Percentiles rank a stretch among this genome's conserved stretches.
Conservation (phyloP, 768 basidiomycete species). For the Tephrocybe sp. region DNA sequence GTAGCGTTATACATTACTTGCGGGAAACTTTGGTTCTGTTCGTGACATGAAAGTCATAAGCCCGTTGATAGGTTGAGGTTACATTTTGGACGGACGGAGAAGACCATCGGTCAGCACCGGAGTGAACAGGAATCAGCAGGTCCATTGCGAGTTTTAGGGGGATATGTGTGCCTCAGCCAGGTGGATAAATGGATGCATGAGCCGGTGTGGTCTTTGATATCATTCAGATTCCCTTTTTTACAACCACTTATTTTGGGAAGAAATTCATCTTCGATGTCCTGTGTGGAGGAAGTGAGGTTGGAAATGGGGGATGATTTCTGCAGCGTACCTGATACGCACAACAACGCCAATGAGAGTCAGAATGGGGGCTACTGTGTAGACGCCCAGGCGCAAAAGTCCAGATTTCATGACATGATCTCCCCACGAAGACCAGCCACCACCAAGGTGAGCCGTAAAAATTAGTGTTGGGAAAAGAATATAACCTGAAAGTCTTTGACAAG, state of each 20-base stretch:
- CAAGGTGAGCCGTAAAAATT: conserved; percentile 63
- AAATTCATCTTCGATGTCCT: conserved; percentile 69
- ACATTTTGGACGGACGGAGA: too few relatives aligned
- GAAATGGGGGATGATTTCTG: background rate
- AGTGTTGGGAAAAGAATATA: conserved; percentile 64
- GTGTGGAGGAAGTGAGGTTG: background rate
- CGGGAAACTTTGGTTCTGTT: too few relatives aligned
- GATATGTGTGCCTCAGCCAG: too few relatives aligned
- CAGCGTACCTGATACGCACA: conserved; percentile 48
- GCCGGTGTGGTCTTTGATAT: too few relatives aligned
- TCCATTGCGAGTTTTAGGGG: too few relatives aligned
- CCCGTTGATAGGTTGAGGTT: too few relatives aligned
- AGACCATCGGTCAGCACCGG: too few relatives aligned
- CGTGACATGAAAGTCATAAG: too few relatives aligned
- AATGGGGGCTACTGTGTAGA: conserved; percentile 55
- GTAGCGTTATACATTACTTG: too few relatives aligned
- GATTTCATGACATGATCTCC: conserved; percentile 31
- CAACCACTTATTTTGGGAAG: conserved; percentile 25
- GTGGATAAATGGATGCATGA: too few relatives aligned
- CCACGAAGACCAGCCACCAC: conserved; percentile 71
- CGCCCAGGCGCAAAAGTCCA: conserved; percentile 42
- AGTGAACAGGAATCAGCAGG: too few relatives aligned
- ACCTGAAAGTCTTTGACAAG: conserved; percentile 57
- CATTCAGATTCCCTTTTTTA: too few relatives aligned
- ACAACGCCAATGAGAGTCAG: conserved; percentile 42